Evolutionary conservation across 805 yeast species (phyloP).

Genomic region (Zygosaccharomyces gambellarensis): DNA sequence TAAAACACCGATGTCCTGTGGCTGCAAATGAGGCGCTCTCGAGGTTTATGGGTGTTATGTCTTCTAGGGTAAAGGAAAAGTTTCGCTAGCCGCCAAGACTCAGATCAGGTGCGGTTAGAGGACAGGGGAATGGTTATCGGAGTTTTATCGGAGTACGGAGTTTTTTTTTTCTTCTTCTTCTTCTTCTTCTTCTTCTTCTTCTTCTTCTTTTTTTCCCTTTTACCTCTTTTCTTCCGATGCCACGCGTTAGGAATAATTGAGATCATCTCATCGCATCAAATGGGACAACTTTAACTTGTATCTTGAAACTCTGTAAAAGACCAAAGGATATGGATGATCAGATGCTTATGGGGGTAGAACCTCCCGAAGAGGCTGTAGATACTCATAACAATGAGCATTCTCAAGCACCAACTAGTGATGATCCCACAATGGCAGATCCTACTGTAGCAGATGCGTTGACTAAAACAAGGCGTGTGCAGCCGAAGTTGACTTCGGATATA

Average conservation of each 20-base stretch:
- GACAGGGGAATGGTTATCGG: too few relatives aligned
- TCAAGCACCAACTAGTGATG: constrained; percentile 11
- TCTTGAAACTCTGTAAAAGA: background rate
- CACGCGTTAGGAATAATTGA: background rate
- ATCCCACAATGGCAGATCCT: constrained; percentile 27
- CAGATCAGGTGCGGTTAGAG: too few relatives aligned
- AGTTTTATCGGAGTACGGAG: too few relatives aligned
- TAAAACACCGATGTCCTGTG: background rate
- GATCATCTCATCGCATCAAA: background rate
- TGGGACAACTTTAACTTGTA: too few relatives aligned
- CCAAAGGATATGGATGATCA: constrained; percentile 1
- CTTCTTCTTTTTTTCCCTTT: too few relatives aligned
- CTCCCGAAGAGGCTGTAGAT: background rate
- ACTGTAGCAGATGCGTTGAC: constrained; percentile 19
- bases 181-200: too few relatives aligned
- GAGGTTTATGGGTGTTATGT: too few relatives aligned
- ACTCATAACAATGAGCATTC: background rate
- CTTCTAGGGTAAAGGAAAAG: too few relatives aligned
- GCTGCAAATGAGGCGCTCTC: background rate
- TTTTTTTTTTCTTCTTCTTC: too few relatives aligned
- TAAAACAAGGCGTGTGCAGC: constrained; percentile 30
- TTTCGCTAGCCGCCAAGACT: too few relatives aligned
- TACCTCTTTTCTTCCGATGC: background rate
- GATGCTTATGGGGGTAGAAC: constrained; percentile 4
- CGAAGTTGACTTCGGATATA: constrained; percentile 48